phyloP scores from a whole-genome alignment of 106 monocot genomes.

The Alisma plantagoaquatica region DNA sequence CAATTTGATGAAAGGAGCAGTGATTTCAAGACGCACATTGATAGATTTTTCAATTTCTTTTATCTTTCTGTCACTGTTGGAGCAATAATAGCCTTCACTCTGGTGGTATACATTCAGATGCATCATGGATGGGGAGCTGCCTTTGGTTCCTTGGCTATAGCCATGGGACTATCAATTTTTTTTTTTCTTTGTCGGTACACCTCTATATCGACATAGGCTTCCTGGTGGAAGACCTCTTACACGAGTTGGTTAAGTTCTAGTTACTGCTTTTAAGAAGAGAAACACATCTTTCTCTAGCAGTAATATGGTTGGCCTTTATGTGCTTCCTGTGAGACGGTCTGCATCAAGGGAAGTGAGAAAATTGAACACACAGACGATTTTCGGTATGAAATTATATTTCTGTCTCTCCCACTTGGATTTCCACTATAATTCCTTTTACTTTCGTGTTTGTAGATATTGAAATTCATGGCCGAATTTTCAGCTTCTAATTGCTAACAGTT shows the following conservation, averaged over 20 bases:
- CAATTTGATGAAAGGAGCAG: slow-evolving; percentile 18
- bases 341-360: slow-evolving; percentile 6
- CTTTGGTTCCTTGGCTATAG: slow-evolving; percentile 10
- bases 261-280: slow-evolving; percentile 18
- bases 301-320: slow-evolving; percentile 5
- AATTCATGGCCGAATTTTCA: neutral
- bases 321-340: slow-evolving; percentile 1
- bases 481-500: too few relatives aligned
- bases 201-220: slow-evolving; percentile 8
- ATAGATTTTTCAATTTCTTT: neutral
- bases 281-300: neutral
- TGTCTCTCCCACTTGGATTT: too few relatives aligned
- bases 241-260: slow-evolving; percentile 10
- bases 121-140: slow-evolving; percentile 11
- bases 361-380: slow-evolving; percentile 15
- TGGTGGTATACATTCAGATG: neutral
- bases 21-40: slow-evolving; percentile 3
- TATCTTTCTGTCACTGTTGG: neutral
- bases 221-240: slow-evolving; percentile 15
- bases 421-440: too few relatives aligned
- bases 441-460: too few relatives aligned
- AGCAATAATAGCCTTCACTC: neutral
- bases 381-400: slow-evolving; percentile 7
- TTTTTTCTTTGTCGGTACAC: slow-evolving; percentile 15
- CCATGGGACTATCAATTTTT: slow-evolving; percentile 7